Evolutionary conservation across 2,329 filamentous ascomycete genomes (phyloP).

Genomic region (Fusarium guadeloupense): DNA sequence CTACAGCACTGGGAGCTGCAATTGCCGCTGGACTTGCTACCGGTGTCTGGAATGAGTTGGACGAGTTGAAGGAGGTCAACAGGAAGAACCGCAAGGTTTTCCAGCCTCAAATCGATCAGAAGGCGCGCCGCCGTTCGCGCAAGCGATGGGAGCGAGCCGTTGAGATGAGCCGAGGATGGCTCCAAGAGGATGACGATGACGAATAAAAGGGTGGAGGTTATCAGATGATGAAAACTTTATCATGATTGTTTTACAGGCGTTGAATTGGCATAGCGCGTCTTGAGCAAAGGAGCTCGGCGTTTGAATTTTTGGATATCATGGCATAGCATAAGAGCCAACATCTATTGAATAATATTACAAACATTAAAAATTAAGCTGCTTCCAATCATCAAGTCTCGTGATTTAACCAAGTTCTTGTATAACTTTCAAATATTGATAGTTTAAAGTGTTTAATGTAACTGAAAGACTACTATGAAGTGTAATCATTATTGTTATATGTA

Average conservation of each 20-base stretch:
- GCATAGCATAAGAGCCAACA: conserved; percentile 12
- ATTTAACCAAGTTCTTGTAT: no score
- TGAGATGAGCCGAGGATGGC: conserved; percentile 67
- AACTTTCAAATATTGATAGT: no score
- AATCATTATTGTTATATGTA: no score
- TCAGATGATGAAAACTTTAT: conserved; percentile 1
- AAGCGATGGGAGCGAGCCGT: conserved; percentile 66
- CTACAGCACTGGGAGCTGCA: conserved; percentile 86
- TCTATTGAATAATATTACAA: conserved; percentile 26
- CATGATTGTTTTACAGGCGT: conserved; percentile 21
- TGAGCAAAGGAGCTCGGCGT: conserved; percentile 28
- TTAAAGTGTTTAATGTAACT: no score
- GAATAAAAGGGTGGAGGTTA: not conserved
- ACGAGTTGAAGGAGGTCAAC: conserved; percentile 78
- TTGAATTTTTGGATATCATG: conserved; percentile 14
- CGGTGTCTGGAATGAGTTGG: conserved; percentile 78
- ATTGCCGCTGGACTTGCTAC: conserved; percentile 90
- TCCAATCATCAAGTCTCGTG: not conserved
- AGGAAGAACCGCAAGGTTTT: conserved; percentile 75
- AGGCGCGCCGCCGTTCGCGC: conserved; percentile 54
- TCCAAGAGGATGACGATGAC: conserved; percentile 48
- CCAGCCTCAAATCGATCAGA: conserved; percentile 66
- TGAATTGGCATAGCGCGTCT: conserved; percentile 26
- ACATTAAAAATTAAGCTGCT: not conserved
- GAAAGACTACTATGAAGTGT: no score